Base-by-base conservation (phyloP, 139 green algal genomes). In the Chlamydomonas schloesseri region DNA sequence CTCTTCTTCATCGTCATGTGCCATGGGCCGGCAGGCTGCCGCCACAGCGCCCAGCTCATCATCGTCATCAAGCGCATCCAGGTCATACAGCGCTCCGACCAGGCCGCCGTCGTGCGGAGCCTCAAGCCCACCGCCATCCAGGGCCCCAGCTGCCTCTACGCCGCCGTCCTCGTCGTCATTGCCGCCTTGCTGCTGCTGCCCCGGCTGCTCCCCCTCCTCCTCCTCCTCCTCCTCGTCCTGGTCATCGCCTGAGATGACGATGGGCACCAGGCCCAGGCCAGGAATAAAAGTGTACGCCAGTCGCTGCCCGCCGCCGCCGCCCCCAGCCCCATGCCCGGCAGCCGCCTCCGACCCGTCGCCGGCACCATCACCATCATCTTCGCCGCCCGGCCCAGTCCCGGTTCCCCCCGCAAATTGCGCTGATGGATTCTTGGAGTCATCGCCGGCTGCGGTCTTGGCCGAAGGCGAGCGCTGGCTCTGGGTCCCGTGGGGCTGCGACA, bases 231-330 rank as follows among this genome's bases (percentile, higher is more conserved):
- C 47, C 0, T 78, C 80, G 2, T 79, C 70, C 6, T 28, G 0
- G 10, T 46, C 46, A 1, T 37, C 72, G 23, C 24, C 46, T 3
- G 58, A 15, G 3, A 87, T 26, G 0, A 87, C 26, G 3, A 87
- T 28, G 17, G 81, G 81, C n/a, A 79, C 33, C 1, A 87, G 28
- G 28, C 81, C 81, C 33, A 87, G 34, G 1, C 81, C 81, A 20
- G 81, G 81, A 14, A 87, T 78, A 53, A 72, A 87, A 13, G 81
- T 87, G 65, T 80, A 62, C 53, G 53, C 80, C 33, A 77, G 20
- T 1, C 70, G 67, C 18, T 46, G 65, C 8, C 34, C 58, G 10
- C 60, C 46, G 14, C 60, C 71, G 20, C 42, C 42, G 37, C 18
- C 11, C 15, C 26, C 70, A 18, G 26, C 62, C n/a, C 15, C 21